Conservation (phyloP, 805 yeast genomes). For the Teunomyces barrocoloradensis region DNA sequence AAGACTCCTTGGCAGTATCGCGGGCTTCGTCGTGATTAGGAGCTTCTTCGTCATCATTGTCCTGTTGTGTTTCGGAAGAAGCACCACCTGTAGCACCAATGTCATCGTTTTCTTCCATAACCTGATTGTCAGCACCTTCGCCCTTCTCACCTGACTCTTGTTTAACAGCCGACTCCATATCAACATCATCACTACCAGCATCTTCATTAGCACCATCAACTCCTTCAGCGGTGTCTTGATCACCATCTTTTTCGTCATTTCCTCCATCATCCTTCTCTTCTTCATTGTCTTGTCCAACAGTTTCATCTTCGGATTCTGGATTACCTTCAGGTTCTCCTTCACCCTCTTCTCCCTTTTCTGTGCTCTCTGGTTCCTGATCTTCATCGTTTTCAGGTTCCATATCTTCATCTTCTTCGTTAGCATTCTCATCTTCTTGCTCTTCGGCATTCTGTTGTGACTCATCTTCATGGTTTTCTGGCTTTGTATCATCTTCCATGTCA, state of each 20-base stretch:
- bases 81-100: slow-evolving; percentile 65
- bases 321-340: slow-evolving; percentile 23
- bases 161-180: slow-evolving; percentile 57
- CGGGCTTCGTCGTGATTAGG: slow-evolving; percentile 51
- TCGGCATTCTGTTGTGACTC: slow-evolving; percentile 23
- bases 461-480: slow-evolving; percentile 31
- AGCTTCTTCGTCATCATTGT: slow-evolving; percentile 39
- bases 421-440: slow-evolving; percentile 21
- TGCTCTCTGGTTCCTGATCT: slow-evolving; percentile 21
- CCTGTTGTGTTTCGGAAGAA: slow-evolving; percentile 36
- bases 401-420: slow-evolving; percentile 15
- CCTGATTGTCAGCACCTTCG: slow-evolving; percentile 58
- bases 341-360: slow-evolving; percentile 19
- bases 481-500: slow-evolving; percentile 24
- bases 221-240: slow-evolving; percentile 44
- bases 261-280: slow-evolving; percentile 33
- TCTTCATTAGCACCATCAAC: slow-evolving; percentile 52
- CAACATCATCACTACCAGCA: slow-evolving; percentile 39
- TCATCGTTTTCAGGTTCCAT: slow-evolving; percentile 13
- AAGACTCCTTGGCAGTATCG: slow-evolving; percentile 68
- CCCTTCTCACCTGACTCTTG: slow-evolving; percentile 61
- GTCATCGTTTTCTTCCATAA: slow-evolving; percentile 59
- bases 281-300: slow-evolving; percentile 10
- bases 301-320: slow-evolving; percentile 31
- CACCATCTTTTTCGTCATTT: slow-evolving; percentile 37